These are phyloP conservation scores for Mycena haematopus DNA, from an alignment of 768 basidiomycete genomes.

Conservation along the genomic window DNA sequence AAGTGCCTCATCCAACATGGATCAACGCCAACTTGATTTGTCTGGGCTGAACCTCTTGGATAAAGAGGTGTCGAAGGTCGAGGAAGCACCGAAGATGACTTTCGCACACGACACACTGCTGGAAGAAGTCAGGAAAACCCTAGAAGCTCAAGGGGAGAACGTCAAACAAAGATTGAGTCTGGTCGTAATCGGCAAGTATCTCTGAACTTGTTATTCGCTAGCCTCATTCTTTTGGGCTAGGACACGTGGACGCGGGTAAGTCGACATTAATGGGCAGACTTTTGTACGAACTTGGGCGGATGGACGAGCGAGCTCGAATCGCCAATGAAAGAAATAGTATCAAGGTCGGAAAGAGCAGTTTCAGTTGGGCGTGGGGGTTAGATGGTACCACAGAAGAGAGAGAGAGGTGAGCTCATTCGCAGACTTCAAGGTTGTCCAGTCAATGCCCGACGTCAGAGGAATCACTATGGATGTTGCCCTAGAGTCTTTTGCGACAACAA, in stretches of 20 bases:
- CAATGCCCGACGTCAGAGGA: conserved; percentile 60
- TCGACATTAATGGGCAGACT: conserved; percentile 96
- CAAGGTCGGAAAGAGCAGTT: conserved; percentile 92
- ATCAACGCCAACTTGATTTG: conserved; percentile 74
- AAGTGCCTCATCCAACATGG: conserved; percentile 38
- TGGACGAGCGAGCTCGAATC: conserved; percentile 84
- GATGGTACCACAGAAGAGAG: conserved; percentile 94
- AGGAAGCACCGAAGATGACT: conserved; percentile 69
- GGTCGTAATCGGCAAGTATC: conserved; percentile 83
- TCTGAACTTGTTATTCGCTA: not conserved
- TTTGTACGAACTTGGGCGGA: conserved; percentile 87
- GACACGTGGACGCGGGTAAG: conserved; percentile 99
- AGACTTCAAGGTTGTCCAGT: not conserved
- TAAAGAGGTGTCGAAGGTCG: conserved; percentile 40
- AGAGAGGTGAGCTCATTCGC: conserved; percentile 66
- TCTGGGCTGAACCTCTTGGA: conserved; percentile 73
- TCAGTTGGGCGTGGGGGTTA: conserved; percentile 98
- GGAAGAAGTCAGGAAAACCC: conserved; percentile 70
- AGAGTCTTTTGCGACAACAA: conserved; percentile 75
- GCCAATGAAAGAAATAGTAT: conserved; percentile 90
- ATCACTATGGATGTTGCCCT: conserved; percentile 98
- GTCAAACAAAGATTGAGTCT: conserved; percentile 79
- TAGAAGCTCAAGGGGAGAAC: conserved; percentile 52
- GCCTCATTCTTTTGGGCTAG: conserved; percentile 48
- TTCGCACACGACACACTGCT: conserved; percentile 83